Conservation (phyloP, 1,284 basidiomycete genomes). For the Irpex rosettiformis region DNA sequence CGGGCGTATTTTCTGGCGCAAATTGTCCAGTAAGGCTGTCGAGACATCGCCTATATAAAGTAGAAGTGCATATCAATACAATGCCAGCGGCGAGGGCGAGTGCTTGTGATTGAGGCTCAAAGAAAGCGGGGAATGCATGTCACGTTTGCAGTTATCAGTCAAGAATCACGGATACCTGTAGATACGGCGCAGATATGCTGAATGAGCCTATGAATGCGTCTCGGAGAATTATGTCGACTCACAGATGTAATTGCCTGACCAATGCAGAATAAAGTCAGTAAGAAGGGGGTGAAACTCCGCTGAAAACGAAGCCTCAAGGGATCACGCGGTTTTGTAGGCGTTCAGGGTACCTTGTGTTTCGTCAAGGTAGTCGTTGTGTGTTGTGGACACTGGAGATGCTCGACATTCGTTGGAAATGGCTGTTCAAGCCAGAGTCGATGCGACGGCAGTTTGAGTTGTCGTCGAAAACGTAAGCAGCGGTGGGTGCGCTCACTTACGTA, state of each 20-base stretch:
- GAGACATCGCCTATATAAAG: too few relatives aligned
- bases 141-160: too few relatives aligned
- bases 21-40: too few relatives aligned
- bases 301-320: not conserved
- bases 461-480: too few relatives aligned
- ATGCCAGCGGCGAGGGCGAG: too few relatives aligned
- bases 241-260: not conserved
- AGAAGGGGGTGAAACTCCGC: not conserved
- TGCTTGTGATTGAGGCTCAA: too few relatives aligned
- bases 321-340: not conserved
- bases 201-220: not conserved
- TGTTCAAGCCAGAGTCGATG: not conserved
- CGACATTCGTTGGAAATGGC: not conserved
- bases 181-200: too few relatives aligned
- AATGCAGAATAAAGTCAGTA: not conserved
- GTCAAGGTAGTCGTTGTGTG: not conserved
- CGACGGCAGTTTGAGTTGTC: not conserved
- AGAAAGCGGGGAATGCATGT: too few relatives aligned
- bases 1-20: not conserved
- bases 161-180: too few relatives aligned
- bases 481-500: conserved; percentile 5
- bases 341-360: not conserved
- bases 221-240: not conserved
- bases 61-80: too few relatives aligned
- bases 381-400: not conserved